Percentiles rank a stretch among this genome's conserved stretches.
Evolutionary conservation across 2,329 filamentous ascomycete genomes (phyloP).

Genomic region (Neofusicoccum parvum): DNA sequence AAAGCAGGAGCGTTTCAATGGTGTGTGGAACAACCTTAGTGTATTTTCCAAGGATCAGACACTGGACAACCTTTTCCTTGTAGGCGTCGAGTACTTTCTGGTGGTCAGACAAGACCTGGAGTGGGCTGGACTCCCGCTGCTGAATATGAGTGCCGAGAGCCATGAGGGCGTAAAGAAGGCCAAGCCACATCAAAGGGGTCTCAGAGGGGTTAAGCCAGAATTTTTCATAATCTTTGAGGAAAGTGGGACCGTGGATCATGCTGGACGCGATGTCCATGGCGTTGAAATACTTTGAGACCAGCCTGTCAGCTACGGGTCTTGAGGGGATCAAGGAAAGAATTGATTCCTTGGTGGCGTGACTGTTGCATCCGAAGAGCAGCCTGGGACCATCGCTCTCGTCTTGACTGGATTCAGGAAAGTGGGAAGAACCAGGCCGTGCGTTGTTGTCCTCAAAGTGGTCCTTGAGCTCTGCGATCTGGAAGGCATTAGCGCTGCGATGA

Average conservation of each 20-base stretch:
- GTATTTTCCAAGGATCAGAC: neutral
- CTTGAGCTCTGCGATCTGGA: neutral
- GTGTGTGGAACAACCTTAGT: neutral
- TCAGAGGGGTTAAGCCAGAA: conserved; percentile 47
- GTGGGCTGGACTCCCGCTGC: neutral
- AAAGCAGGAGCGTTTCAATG: too few species aligned
- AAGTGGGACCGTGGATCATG: conserved; percentile 21
- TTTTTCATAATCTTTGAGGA: conserved; percentile 38
- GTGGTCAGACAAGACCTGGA: conserved; percentile 28
- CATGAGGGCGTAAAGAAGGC: conserved; percentile 47
- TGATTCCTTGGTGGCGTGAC: neutral
- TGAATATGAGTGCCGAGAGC: conserved; percentile 14
- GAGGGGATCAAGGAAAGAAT: neutral
- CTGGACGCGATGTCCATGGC: neutral
- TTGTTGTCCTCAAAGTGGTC: neutral
- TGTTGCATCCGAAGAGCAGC: conserved; percentile 27
- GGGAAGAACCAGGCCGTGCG: neutral
- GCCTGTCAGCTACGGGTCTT: neutral
- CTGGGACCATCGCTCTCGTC: conserved; percentile 32
- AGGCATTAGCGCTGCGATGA: neutral
- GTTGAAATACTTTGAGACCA: neutral
- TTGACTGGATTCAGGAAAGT: conserved; percentile 26
- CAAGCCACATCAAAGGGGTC: conserved; percentile 47
- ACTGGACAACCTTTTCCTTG: conserved; percentile 18
- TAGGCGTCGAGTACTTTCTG: conserved; percentile 27